Evolutionary conservation across 352 stramenopile species (phyloP), one percentile per base, ranked within the genome.

Genomic region (Sclerospora graminicola): DNA sequence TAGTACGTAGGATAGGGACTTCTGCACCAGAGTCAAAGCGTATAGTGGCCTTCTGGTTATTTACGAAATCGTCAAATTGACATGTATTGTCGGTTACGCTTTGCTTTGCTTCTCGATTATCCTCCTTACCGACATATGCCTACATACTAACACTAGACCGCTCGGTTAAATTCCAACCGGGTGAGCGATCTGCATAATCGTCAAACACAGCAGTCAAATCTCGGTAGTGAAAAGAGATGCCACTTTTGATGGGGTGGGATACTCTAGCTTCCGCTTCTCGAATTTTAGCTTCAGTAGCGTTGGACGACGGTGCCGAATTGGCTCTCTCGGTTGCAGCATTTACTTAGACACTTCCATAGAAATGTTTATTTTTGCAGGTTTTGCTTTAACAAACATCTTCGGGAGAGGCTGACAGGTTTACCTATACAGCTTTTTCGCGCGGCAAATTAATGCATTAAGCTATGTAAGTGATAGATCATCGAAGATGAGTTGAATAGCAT

Each of bases 401-500:
- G 27, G 13, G 3, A 48, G 38, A 19, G 36, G 8, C 10, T 60
- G 56, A 30, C 62, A 36, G 1, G 44, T 18, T 8, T 57, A 47
- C 10, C 57, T 58, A 36, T 89, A 67, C 1, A 81, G 50, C 48
- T 85, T 84, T 7, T 59, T 54, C 0, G 73, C 63, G 14, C 76
- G 75, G 8, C 60, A 60, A 40, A 90, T 84, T 41, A 90, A 90
- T 9, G 79, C 79, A 47, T 87, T 90, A 10, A 90, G 60, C 37
- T 90, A 75, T 16, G 72, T 84, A 20, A 79, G 61, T 15, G 79
- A 70, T 19, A 90, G 73, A 44, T 90, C 79, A 52, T 90, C 79
- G 43, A 90, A 90, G 54, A 90, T 88, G 24, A 90, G 60, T 42
- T 86, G 63, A 28, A 90, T 87, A 13, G 79, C 75, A 41, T 87